Percentiles rank a stretch among this genome's conserved stretches.
phyloP scores from a whole-genome alignment of 2,329 filamentous ascomycete species.

The Penicillium sp. region DNA sequence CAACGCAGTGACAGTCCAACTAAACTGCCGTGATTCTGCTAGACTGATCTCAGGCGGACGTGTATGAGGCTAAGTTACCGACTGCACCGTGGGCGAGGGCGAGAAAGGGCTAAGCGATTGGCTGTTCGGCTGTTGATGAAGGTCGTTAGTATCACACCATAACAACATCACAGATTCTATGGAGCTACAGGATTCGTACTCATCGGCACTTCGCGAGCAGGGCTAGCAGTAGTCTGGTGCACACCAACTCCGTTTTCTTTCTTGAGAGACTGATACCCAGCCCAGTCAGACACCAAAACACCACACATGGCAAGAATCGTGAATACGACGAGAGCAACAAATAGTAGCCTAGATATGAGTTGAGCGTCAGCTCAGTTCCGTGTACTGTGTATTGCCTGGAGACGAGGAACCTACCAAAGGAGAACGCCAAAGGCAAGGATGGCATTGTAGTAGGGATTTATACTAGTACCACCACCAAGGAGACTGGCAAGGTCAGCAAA shows the following conservation, averaged over 20 bases:
- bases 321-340: slow-evolving; percentile 28
- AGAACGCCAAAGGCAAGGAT: slow-evolving; percentile 32
- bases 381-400: not conserved
- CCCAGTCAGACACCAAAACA: slow-evolving; percentile 27
- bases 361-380: not conserved
- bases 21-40: not conserved
- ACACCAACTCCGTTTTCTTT: not conserved
- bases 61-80: slow-evolving; percentile 7
- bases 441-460: slow-evolving; percentile 21
- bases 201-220: slow-evolving; percentile 14
- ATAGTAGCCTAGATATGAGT: slow-evolving; percentile 25
- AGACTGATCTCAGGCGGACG: not conserved
- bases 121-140: slow-evolving; percentile 18
- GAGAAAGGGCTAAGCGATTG: slow-evolving; percentile 12
- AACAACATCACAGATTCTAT: slow-evolving; percentile 11
- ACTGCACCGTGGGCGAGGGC: slow-evolving; percentile 3
- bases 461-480: slow-evolving; percentile 5
- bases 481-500: slow-evolving; percentile 29
- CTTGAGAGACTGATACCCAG: slow-evolving; percentile 26
- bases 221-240: not conserved
- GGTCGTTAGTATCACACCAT: slow-evolving; percentile 14
- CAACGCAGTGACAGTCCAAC: not conserved
- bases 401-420: not conserved
- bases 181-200: slow-evolving; percentile 13
- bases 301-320: slow-evolving; percentile 29